These are phyloP conservation scores for Fulvia fulva DNA, from an alignment of 2,329 filamentous ascomycete species.

Conservation along the genomic window DNA sequence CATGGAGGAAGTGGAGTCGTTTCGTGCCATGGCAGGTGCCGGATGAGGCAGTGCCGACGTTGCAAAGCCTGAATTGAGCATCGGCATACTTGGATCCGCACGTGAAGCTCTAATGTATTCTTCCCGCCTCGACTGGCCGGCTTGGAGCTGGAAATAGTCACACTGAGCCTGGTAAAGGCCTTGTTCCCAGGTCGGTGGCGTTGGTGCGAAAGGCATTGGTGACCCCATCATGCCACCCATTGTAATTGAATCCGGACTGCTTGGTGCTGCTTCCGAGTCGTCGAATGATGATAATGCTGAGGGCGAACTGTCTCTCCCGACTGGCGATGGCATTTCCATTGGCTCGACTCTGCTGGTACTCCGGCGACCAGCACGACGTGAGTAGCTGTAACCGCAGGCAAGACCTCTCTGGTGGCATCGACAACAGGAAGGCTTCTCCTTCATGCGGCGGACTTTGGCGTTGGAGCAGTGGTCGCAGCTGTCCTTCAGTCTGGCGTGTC, in stretches of 20 bases:
- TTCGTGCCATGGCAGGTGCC: not conserved
- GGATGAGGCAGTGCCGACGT: not conserved
- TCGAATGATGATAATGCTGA: not conserved
- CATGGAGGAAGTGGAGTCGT: not conserved
- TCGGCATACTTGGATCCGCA: not conserved
- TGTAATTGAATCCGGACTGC: not conserved
- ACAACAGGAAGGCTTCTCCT: constrained; percentile 22
- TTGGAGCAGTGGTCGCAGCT: constrained; percentile 20
- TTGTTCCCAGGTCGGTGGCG: not conserved
- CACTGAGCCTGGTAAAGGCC: not conserved
- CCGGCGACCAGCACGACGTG: constrained; percentile 22
- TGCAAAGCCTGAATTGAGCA: not conserved
- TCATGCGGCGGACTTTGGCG: constrained; percentile 20
- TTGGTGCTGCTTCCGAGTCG: not conserved
- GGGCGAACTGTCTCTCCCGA: not conserved
- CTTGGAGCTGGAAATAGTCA: not conserved
- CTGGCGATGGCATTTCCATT: not conserved
- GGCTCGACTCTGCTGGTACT: constrained; percentile 7
- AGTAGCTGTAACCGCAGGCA: constrained; percentile 23
- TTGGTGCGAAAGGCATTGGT: not conserved
- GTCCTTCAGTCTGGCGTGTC: constrained; percentile 15
- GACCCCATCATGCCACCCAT: not conserved
- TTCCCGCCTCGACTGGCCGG: not conserved
- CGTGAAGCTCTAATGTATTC: not conserved
- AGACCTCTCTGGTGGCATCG: constrained; percentile 20